These are phyloP conservation scores for Geotrichum bryndzae DNA, from an alignment of 1,139 yeast species.

Conservation along the genomic window DNA sequence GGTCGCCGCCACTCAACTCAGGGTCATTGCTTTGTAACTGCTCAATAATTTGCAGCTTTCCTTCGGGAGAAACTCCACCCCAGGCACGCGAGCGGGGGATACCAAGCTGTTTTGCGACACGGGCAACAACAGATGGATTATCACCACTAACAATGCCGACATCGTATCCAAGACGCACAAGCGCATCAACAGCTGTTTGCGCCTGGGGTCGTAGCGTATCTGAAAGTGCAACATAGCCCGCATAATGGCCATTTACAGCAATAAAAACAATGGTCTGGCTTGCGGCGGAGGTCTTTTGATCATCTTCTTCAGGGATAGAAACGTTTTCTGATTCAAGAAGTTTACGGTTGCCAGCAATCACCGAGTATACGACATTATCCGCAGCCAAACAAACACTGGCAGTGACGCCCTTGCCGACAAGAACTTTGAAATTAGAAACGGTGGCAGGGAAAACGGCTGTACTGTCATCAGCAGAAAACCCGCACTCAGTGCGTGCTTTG, in stretches of 20 bases:
- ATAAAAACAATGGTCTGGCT: constrained; percentile 38
- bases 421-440: constrained; percentile 44
- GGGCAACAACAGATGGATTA: constrained; percentile 53
- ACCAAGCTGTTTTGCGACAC: constrained; percentile 62
- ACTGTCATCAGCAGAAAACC: constrained; percentile 15
- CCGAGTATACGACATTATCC: constrained; percentile 27
- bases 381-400: constrained; percentile 35
- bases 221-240: constrained; percentile 60
- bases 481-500: constrained; percentile 30
- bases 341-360: constrained; percentile 54
- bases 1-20: constrained; percentile 6
- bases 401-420: constrained; percentile 67
- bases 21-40: constrained; percentile 44
- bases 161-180: constrained; percentile 49
- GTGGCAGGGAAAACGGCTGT: constrained; percentile 36
- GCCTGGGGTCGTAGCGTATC: constrained; percentile 73
- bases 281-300: constrained; percentile 17
- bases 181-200: constrained; percentile 49
- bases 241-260: constrained; percentile 48
- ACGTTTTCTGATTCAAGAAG: constrained; percentile 36
- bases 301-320: constrained; percentile 21
- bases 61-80: constrained; percentile 72
- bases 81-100: constrained; percentile 56
- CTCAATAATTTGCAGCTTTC: constrained; percentile 63
- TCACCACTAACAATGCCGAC: constrained; percentile 96